Percentiles rank a stretch among this genome's conserved stretches.
Evolutionary conservation across 2,329 filamentous ascomycete genomes (phyloP).

Genomic region (Tolypocladium ovalisporum): DNA sequence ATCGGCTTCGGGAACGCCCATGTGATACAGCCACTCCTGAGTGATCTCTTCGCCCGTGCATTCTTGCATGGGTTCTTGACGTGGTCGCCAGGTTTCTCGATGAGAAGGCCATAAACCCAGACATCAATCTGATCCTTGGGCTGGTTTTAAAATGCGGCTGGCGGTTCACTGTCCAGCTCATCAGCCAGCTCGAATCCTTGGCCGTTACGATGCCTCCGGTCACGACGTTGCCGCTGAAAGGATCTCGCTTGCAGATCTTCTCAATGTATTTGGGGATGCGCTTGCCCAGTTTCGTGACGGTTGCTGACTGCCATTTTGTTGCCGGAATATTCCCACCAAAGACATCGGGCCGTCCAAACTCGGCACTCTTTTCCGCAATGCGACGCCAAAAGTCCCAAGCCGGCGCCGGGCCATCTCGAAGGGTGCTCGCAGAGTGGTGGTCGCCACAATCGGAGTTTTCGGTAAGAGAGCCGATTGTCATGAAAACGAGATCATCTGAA

Average conservation of each 20-base stretch:
- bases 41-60: not conserved
- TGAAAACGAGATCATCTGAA: not conserved
- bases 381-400: not conserved
- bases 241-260: conserved; percentile 10
- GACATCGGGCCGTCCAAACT: not conserved
- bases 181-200: not conserved
- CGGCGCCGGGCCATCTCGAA: not conserved
- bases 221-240: conserved; percentile 20
- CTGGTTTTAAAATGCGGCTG: not conserved
- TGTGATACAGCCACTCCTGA: not conserved
- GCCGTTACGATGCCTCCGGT: conserved; percentile 22
- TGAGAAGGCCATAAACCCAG: not conserved
- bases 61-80: not conserved
- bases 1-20: not conserved
- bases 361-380: not conserved
- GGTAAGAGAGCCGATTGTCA: not conserved
- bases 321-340: not conserved
- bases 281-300: conserved; percentile 17
- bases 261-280: conserved; percentile 8
- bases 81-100: not conserved
- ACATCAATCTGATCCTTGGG: not conserved
- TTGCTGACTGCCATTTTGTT: not conserved
- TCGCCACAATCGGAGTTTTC: not conserved
- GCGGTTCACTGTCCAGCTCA: not conserved
- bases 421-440: not conserved